Percentiles rank a stretch among this genome's conserved stretches.
phyloP scores from a whole-genome alignment of 1,139 yeast species.

The Kluyveromyces marxianus region DNA sequence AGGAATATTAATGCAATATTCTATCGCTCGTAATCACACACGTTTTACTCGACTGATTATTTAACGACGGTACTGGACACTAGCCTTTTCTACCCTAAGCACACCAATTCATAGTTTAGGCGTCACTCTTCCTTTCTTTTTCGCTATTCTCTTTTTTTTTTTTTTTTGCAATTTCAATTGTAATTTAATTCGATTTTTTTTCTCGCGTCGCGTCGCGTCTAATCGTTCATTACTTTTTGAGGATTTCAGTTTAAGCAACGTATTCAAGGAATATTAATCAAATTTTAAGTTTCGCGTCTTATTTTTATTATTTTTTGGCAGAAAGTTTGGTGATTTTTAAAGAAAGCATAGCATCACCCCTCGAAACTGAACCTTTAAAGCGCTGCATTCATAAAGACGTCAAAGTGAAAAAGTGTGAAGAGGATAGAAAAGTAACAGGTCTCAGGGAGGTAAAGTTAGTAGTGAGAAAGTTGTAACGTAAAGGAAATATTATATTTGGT shows the following conservation, averaged over 20 bases:
- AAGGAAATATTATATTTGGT: too few species aligned
- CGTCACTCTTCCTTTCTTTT: neutral
- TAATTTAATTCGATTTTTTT: neutral
- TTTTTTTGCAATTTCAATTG: too few species aligned
- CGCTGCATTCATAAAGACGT: neutral
- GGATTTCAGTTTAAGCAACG: neutral
- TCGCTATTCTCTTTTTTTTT: neutral
- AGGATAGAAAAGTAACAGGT: neutral
- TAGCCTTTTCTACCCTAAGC: neutral
- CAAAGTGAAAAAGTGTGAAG: neutral
- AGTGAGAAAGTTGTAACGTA: too few species aligned
- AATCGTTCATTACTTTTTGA: neutral
- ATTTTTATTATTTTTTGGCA: neutral
- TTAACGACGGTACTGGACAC: neutral
- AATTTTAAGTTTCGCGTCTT: conserved; percentile 4
- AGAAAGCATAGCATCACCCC: neutral
- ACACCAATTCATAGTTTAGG: too few species aligned
- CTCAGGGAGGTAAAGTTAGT: neutral
- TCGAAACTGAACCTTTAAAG: neutral
- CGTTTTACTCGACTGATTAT: neutral
- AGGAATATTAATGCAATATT: too few species aligned
- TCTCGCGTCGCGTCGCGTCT: conserved; percentile 6
- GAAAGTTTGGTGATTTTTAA: neutral
- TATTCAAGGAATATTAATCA: neutral
- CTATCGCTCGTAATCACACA: neutral